Evolutionary conservation across 352 stramenopile genomes (phyloP), one percentile per base, ranked within the genome.

Genomic region (Pythium volutum): DNA sequence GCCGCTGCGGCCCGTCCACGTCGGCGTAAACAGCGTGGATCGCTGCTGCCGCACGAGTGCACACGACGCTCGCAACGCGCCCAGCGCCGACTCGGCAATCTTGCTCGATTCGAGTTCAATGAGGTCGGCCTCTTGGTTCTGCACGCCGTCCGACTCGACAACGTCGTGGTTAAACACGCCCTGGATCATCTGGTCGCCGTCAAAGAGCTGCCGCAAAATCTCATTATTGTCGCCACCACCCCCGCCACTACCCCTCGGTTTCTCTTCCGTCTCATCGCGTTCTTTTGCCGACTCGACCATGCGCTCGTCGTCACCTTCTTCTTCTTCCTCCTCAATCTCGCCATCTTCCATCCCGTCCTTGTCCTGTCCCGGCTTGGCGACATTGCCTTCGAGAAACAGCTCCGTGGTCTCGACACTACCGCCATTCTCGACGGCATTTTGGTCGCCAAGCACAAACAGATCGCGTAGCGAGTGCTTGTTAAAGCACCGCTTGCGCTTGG

Each of bases 401-500:
- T 97, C 84, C 54, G 79, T 96, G 9, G 96, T 98, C 64, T 98
- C 95, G 2, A 87, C 95, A 29, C 84, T 74, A 20, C 80, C 82
- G 33, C 90, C 75, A 22, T 62, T 55, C 22, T 46, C 57, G 1
- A 53, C 23, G 1, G 74, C 64, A 51, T 73, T 74, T 38, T 88
- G 69, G 31, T 84, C 72, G 0, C 70, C 88, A 11, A 99, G 74
- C 7, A 96, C 89, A 73, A 99, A 99, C 14, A 99, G 67, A 69
- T 99, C 96, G 15, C 87, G 87, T 38, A 99, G 75, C 56, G 98
- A 93, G 64, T 97, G 95, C 47, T 98, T 92, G 55, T 97, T 98
- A 67, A 99, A 99, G 27, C 98, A 96, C 0, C 96, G 84, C 70
- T 95, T 95, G 58, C 98, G 96, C 64, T 98, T 98, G 26, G 97